A percentile compares a stretch with the other conserved stretches of the same genome.
These are phyloP conservation scores for Nicotiana tomentosiformis DNA, from an alignment of 257 asterid genomes.

Conservation along the genomic window DNA sequence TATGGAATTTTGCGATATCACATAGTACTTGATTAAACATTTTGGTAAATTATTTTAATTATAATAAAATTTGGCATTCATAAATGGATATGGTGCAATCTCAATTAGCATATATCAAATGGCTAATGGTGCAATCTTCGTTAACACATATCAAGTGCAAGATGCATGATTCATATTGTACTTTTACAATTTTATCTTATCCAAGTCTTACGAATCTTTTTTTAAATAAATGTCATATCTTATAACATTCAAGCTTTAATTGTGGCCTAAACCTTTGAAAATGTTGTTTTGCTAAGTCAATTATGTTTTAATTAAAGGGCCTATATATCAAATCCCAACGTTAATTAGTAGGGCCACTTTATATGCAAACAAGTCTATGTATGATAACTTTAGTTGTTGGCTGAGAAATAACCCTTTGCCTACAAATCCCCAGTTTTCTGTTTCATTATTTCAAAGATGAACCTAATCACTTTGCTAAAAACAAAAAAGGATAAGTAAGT, in stretches of 20 bases:
- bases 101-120: no score
- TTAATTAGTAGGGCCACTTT: not conserved
- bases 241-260: no score
- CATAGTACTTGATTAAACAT: no score
- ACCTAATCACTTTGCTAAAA: not conserved
- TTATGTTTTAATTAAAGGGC: not conserved
- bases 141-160: not conserved
- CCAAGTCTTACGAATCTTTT: not conserved
- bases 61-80: no score
- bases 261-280: not conserved
- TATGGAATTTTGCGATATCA: no score
- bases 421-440: not conserved
- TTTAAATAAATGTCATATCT: not conserved
- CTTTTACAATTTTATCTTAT: not conserved
- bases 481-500: not conserved
- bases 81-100: not conserved
- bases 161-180: not conserved
- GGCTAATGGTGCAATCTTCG: not conserved
- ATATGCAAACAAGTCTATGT: not conserved
- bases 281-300: not conserved
- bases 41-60: not conserved
- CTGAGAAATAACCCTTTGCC: not conserved
- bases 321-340: not conserved
- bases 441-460: not conserved
- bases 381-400: not conserved